Evolutionary conservation across 768 basidiomycete genomes (phyloP).

Genomic region (Suillus lakei): DNA sequence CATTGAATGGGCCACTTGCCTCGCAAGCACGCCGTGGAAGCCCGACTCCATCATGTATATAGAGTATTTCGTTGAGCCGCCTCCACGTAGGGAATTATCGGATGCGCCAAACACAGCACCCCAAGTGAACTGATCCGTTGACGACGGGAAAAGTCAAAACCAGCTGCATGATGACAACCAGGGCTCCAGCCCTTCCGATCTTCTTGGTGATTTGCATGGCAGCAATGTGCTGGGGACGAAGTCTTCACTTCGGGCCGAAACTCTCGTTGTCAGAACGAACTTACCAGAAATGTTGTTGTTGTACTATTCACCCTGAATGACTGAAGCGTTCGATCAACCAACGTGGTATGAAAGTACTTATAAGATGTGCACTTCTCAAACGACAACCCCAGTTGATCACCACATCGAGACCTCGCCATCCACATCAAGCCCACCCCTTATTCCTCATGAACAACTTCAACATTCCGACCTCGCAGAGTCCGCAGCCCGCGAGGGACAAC

Average conservation of each 20-base stretch:
- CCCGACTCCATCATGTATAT: too few relatives aligned
- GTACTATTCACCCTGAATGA: not conserved
- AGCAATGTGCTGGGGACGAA: not conserved
- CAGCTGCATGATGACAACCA: too few relatives aligned
- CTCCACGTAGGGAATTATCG: not conserved
- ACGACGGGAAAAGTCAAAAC: not conserved
- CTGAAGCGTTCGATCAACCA: not conserved
- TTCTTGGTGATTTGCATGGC: not conserved
- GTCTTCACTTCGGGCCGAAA: not conserved
- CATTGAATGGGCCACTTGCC: not conserved
- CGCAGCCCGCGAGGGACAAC: not conserved
- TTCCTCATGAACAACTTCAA: not conserved
- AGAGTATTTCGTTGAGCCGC: not conserved
- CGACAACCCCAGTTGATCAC: not conserved
- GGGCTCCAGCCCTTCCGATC: not conserved
- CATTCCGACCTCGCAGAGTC: not conserved
- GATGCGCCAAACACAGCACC: not conserved
- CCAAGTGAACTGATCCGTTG: not conserved
- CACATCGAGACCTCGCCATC: not conserved
- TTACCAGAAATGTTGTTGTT: not conserved
- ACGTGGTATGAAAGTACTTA: not conserved
- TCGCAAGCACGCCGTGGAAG: too few relatives aligned
- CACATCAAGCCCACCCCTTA: too few relatives aligned
- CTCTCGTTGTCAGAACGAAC: not conserved
- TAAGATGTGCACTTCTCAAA: not conserved